Conservation (phyloP, 768 basidiomycete species). For the Boletus patriciae region DNA sequence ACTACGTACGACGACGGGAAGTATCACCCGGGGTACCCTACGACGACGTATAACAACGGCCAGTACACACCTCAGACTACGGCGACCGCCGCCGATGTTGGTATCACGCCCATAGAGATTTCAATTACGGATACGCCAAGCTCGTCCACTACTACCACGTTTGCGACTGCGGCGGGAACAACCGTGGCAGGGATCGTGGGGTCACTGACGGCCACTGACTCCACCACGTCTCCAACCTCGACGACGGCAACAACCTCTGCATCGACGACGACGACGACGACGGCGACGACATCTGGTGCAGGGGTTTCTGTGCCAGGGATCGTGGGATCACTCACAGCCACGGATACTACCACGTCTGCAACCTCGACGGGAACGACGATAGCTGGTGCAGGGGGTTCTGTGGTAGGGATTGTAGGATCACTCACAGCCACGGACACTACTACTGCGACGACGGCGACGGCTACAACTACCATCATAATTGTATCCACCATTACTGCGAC, state of each 20-base stretch:
- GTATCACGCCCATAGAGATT: neutral
- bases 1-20: constrained; percentile 9
- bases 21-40: constrained; percentile 22
- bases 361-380: neutral
- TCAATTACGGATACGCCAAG: neutral
- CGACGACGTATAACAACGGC: constrained; percentile 23
- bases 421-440: neutral
- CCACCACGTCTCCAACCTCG: neutral
- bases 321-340: neutral
- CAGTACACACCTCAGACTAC: constrained; percentile 1
- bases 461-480: neutral
- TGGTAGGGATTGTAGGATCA: neutral
- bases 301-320: neutral
- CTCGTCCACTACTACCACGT: neutral
- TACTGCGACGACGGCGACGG: neutral
- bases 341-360: neutral
- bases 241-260: neutral
- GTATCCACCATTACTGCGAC: neutral
- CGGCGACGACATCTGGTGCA: neutral
- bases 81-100: neutral
- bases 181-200: constrained; percentile 1
- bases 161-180: neutral
- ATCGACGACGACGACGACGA: neutral
- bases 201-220: neutral
- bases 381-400: neutral